Conservation (phyloP, 306 rosid genomes). For the Lathyrus aphaca region DNA sequence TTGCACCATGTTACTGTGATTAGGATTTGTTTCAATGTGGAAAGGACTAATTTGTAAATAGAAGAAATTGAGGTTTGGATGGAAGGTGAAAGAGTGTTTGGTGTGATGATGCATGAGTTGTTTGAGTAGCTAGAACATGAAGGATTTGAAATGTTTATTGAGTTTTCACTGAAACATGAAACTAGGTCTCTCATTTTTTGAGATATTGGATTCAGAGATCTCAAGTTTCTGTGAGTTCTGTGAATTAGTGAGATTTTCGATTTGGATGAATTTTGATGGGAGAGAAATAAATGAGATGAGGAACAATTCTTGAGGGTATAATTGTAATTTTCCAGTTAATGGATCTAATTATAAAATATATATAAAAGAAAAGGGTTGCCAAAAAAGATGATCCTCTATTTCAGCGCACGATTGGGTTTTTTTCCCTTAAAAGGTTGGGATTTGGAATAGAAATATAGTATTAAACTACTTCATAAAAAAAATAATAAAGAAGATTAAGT, state of each 20-base stretch:
- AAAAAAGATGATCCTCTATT: constrained; percentile 39
- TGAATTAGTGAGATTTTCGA: constrained; percentile 22
- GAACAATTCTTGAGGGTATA: neutral
- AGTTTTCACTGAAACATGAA: constrained; percentile 86
- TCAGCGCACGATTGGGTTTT: constrained; percentile 41
- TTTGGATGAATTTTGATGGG: constrained; percentile 20
- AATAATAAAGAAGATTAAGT: neutral
- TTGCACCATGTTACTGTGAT: constrained; percentile 70
- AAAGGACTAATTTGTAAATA: constrained; percentile 61
- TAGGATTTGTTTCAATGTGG: constrained; percentile 46
- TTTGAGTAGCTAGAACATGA: constrained; percentile 73
- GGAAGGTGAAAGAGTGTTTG: constrained; percentile 51
- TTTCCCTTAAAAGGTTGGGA: constrained; percentile 16
- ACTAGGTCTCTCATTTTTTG: constrained; percentile 77
- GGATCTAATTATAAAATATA: constrained; percentile 30
- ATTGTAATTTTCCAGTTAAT: constrained; percentile 51
- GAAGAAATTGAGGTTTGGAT: constrained; percentile 65
- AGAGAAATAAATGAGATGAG: constrained; percentile 30
- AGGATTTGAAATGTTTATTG: constrained; percentile 65
- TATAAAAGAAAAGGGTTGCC: constrained; percentile 6
- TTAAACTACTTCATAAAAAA: no score
- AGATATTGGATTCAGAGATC: constrained; percentile 32
- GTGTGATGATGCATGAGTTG: constrained; percentile 58
- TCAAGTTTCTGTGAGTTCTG: constrained; percentile 15
- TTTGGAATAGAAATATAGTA: neutral